phyloP scores from a whole-genome alignment of 2,329 filamentous ascomycete genomes.

The Myriosclerotinia scirpicola region DNA sequence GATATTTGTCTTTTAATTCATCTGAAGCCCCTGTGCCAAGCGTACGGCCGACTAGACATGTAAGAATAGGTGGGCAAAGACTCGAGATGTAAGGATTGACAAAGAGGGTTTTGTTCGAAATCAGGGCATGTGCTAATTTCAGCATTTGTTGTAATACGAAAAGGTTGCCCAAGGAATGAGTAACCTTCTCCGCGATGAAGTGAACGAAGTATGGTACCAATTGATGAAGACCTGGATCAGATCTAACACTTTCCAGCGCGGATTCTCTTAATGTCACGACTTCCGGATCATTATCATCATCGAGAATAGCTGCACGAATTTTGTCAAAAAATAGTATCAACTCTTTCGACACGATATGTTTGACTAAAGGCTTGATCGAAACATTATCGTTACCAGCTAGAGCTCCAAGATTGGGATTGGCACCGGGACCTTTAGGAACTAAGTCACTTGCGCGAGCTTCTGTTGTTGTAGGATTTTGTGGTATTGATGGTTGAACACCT shows the following conservation, averaged over 20 bases:
- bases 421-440: conserved; percentile 83
- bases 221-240: conserved; percentile 92
- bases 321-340: conserved; percentile 97
- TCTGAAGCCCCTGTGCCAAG: conserved; percentile 52
- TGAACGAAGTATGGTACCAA: conserved; percentile 95
- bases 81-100: conserved; percentile 60
- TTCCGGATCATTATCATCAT: conserved; percentile 81
- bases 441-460: conserved; percentile 84
- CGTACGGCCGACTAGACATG: conserved; percentile 83
- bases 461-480: conserved; percentile 87
- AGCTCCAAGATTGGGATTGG: conserved; percentile 80
- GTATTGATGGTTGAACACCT: conserved; percentile 93
- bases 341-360: conserved; percentile 94
- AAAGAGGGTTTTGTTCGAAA: conserved; percentile 80
- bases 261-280: conserved; percentile 72
- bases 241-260: conserved; percentile 78
- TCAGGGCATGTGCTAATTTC: conserved; percentile 80
- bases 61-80: conserved; percentile 84
- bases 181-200: conserved; percentile 94
- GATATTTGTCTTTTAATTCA: conserved; percentile 64
- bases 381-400: conserved; percentile 81
- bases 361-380: conserved; percentile 84
- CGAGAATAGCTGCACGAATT: conserved; percentile 82
- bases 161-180: conserved; percentile 85
- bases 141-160: conserved; percentile 91